Conservation (phyloP, 2,329 filamentous ascomycete species). For the Phyllosticta citribraziliensis region DNA sequence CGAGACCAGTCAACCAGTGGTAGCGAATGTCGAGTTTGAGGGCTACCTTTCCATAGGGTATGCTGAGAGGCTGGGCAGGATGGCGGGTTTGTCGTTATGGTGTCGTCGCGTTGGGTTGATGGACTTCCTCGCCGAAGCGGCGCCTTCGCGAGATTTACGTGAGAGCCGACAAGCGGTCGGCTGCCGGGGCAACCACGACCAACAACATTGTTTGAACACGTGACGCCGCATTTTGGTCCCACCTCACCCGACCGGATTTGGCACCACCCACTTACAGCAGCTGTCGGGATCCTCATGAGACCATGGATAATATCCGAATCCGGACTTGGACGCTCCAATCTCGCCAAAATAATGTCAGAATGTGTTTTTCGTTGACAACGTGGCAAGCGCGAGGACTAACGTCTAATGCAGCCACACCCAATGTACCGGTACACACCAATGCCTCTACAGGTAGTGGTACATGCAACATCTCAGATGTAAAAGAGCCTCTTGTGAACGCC, state of each 20-base stretch:
- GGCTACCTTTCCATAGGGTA: slow-evolving; percentile 31
- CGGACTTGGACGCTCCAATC: not conserved
- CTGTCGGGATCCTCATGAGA: not conserved
- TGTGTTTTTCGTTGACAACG: not conserved
- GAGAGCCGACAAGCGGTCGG: not conserved
- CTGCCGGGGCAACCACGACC: slow-evolving; percentile 7
- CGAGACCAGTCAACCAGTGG: slow-evolving; percentile 10
- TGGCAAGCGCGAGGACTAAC: not conserved
- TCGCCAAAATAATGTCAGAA: not conserved
- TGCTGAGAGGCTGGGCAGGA: slow-evolving; percentile 17
- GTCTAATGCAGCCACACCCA: not conserved
- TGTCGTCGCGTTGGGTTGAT: slow-evolving; percentile 23
- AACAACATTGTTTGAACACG: not conserved
- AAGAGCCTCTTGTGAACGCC: not conserved
- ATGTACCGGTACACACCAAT: not conserved
- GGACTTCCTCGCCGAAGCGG: slow-evolving; percentile 15
- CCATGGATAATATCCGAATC: not conserved
- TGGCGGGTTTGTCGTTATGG: slow-evolving; percentile 21
- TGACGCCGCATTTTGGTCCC: not conserved
- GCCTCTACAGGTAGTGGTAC: not conserved
- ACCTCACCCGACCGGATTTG: not conserved
- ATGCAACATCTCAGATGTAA: not conserved
- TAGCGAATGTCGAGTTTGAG: slow-evolving; percentile 29
- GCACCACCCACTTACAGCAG: not conserved
- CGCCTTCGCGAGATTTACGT: slow-evolving; percentile 11